Conservation (phyloP, 805 yeast species). For the Hanseniaspora singularis region DNA sequence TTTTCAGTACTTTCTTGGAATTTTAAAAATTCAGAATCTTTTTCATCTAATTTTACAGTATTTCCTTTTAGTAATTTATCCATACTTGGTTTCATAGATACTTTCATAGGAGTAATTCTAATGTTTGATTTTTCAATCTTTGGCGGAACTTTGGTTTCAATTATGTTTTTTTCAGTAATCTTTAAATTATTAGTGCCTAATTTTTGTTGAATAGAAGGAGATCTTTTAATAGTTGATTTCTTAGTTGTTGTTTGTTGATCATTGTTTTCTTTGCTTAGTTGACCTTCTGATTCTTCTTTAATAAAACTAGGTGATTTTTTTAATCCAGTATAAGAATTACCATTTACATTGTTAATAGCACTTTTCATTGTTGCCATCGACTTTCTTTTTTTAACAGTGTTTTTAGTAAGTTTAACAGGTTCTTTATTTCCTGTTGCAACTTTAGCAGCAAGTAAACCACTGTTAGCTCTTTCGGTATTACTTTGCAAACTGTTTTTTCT, state of each 20-base stretch:
- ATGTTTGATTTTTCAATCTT: no score
- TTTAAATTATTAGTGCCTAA: no score
- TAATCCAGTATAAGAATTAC: neutral
- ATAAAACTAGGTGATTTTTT: neutral
- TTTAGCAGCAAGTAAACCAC: conserved; percentile 12
- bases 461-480: conserved; percentile 8
- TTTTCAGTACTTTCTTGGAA: conserved; percentile 7
- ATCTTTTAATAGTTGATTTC: neutral
- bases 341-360: neutral
- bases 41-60: neutral
- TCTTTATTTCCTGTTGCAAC: conserved; percentile 3
- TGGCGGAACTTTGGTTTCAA: no score
- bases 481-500: neutral
- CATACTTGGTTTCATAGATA: neutral
- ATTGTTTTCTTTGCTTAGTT: neutral
- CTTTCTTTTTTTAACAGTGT: conserved; percentile 1
- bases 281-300: conserved; percentile 8
- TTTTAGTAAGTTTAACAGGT: neutral
- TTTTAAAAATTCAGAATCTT: conserved; percentile 11
- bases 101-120: conserved; percentile 12
- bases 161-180: no score
- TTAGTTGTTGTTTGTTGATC: neutral
- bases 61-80: neutral
- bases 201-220: no score
- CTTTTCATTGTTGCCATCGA: conserved; percentile 8